Conservation (phyloP, 805 yeast genomes). For the Geotrichum ghanense region DNA sequence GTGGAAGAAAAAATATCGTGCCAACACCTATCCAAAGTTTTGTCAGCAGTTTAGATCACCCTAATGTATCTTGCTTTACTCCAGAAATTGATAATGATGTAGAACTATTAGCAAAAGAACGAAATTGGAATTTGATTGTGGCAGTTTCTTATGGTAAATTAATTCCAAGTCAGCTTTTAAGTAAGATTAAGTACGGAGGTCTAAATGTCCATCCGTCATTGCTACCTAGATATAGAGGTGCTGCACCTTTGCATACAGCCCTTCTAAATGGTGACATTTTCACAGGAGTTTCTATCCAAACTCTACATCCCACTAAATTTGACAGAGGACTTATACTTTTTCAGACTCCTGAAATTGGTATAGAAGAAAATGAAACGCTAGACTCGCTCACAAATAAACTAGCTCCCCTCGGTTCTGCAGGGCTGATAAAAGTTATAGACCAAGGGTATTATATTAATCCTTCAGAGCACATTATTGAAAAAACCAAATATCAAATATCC, state of each 20-base stretch:
- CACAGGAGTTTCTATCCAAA: conserved; percentile 86
- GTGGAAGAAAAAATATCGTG: conserved; percentile 34
- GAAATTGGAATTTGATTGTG: conserved; percentile 42
- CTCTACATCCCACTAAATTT: conserved; percentile 77
- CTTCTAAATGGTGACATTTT: conserved; percentile 45
- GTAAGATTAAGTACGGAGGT: conserved; percentile 46
- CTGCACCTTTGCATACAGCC: conserved; percentile 81
- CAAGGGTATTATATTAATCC: background rate
- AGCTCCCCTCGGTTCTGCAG: background rate
- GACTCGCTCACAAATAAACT: background rate
- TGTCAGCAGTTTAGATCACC: background rate
- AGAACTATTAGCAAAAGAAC: background rate
- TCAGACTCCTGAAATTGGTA: background rate
- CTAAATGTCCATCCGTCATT: conserved; percentile 89
- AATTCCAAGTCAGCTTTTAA: conserved; percentile 55
- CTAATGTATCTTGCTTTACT: background rate
- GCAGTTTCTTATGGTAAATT: conserved; percentile 87
- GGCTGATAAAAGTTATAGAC: background rate
- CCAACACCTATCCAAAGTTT: conserved; percentile 37
- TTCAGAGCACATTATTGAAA: background rate
- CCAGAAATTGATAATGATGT: background rate
- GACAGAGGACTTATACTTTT: conserved; percentile 47
- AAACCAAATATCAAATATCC: background rate
- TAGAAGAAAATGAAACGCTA: background rate
- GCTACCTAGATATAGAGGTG: conserved; percentile 70